A percentile compares a stretch with the other conserved stretches of the same genome.
These are phyloP conservation scores for Fusarium tricinctum DNA, from an alignment of 2,329 filamentous ascomycete genomes.

Conservation along the genomic window DNA sequence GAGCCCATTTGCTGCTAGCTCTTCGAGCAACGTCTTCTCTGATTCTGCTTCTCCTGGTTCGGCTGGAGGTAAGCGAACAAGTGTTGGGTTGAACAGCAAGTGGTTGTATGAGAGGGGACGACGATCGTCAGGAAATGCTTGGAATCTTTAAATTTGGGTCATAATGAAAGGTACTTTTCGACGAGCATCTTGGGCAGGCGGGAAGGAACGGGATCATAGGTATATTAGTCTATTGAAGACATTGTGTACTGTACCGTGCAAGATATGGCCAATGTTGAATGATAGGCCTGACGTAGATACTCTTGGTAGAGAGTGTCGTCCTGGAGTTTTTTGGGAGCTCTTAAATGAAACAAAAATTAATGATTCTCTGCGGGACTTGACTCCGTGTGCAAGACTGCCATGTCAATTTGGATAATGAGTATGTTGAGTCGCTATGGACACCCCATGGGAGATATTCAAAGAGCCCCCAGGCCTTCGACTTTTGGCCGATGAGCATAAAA, in stretches of 20 bases:
- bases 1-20: conserved; percentile 66
- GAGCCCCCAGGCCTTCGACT: too few relatives aligned
- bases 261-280: conserved; percentile 5
- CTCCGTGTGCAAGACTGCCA: background rate
- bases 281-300: conserved; percentile 18
- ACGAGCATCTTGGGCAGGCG: conserved; percentile 23
- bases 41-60: conserved; percentile 81
- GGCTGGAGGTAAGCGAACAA: conserved; percentile 74
- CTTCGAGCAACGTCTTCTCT: conserved; percentile 63
- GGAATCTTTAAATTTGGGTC: conserved; percentile 52
- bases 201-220: conserved; percentile 20
- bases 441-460: too few relatives aligned
- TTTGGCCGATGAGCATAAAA: too few relatives aligned
- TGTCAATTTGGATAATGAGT: background rate
- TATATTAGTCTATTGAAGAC: conserved; percentile 10
- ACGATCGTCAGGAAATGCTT: conserved; percentile 64
- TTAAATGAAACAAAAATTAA: conserved; percentile 27
- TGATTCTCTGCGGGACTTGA: conserved; percentile 2
- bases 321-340: conserved; percentile 6
- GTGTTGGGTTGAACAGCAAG: conserved; percentile 87
- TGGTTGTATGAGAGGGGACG: conserved; percentile 92
- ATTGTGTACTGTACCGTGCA: conserved; percentile 1
- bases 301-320: background rate
- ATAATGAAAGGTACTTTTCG: conserved; percentile 15
- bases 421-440: too few relatives aligned